Conservation (phyloP, 1,284 basidiomycete species). For the Malassezia psittaci region DNA sequence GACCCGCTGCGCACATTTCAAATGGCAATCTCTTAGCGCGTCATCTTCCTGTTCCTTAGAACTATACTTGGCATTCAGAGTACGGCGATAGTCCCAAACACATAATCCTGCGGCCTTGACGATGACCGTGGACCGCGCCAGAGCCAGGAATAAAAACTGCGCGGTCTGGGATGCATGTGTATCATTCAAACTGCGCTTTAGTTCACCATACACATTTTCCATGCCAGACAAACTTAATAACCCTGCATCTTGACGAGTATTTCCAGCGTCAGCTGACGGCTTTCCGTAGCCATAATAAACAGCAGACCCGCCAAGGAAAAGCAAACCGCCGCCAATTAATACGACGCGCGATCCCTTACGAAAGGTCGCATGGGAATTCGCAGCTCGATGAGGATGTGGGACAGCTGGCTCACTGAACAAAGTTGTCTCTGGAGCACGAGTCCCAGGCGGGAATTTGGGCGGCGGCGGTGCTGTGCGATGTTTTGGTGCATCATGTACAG, state of each 20-base stretch:
- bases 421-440: constrained; percentile 28
- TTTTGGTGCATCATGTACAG: neutral
- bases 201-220: constrained; percentile 11
- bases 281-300: constrained; percentile 21
- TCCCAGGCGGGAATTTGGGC: constrained; percentile 36
- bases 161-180: constrained; percentile 12
- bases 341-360: constrained; percentile 20
- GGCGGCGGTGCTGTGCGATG: constrained; percentile 16
- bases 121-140: constrained; percentile 40
- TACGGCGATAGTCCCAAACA: constrained; percentile 44
- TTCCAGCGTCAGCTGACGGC: constrained; percentile 27
- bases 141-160: constrained; percentile 31
- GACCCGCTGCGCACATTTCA: constrained; percentile 41
- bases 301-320: constrained; percentile 15
- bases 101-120: constrained; percentile 43
- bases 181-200: constrained; percentile 12
- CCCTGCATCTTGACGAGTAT: neutral
- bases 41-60: constrained; percentile 27
- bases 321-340: constrained; percentile 7
- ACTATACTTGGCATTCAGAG: constrained; percentile 29
- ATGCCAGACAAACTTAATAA: neutral
- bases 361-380: constrained; percentile 36
- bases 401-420: constrained; percentile 44
- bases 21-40: constrained; percentile 38
- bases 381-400: constrained; percentile 38